Conservation (phyloP, 2,329 filamentous ascomycete genomes). For the Aureobasidium namibiae region DNA sequence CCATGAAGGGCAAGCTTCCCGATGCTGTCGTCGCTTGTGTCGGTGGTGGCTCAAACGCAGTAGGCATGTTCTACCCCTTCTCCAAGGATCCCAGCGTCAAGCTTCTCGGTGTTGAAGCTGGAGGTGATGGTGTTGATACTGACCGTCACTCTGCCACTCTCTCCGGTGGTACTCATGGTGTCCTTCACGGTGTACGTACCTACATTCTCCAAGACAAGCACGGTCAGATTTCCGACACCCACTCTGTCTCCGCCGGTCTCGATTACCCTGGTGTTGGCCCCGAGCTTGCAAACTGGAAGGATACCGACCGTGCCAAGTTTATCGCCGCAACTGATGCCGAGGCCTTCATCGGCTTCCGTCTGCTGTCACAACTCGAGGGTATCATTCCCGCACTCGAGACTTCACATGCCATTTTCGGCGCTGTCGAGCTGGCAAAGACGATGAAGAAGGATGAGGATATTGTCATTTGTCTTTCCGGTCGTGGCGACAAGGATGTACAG, state of each 20-base stretch:
- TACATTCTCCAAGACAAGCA: constrained; percentile 90
- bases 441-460: constrained; percentile 84
- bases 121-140: constrained; percentile 86
- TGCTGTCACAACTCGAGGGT: constrained; percentile 81
- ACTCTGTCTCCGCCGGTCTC: constrained; percentile 91
- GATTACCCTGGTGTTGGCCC: constrained; percentile 97
- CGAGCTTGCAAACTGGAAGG: constrained; percentile 89
- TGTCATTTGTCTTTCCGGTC: constrained; percentile 85
- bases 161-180: constrained; percentile 77
- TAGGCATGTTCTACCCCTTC: constrained; percentile 98
- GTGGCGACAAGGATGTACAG: constrained; percentile 98
- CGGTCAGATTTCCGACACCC: constrained; percentile 89
- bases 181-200: constrained; percentile 90
- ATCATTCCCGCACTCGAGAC: constrained; percentile 96
- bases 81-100: constrained; percentile 75
- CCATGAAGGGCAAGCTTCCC: constrained; percentile 77
- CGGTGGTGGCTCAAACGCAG: constrained; percentile 88
- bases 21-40: constrained; percentile 96
- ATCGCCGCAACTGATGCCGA: constrained; percentile 85
- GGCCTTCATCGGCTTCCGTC: constrained; percentile 77
- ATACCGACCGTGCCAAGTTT: constrained; percentile 76
- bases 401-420: constrained; percentile 85
- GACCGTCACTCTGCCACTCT: constrained; percentile 79
- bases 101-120: constrained; percentile 88
- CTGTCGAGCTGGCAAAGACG: constrained; percentile 81